Evolutionary conservation across 148 eudicot species (phyloP), one percentile per base, ranked within the genome.

Genomic region (Euryodendron excelsum): DNA sequence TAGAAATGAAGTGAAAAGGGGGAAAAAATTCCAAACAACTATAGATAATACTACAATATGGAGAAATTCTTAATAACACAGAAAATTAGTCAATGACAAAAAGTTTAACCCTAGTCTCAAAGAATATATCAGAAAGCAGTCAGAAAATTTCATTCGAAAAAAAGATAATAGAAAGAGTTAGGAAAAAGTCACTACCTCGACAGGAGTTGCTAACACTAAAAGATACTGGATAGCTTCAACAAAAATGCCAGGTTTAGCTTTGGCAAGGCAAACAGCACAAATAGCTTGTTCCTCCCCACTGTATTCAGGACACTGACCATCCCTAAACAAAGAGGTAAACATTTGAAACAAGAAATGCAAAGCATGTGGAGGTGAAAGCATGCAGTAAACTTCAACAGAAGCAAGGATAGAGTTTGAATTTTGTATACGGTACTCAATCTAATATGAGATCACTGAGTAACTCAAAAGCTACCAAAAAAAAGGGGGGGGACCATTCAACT

Each of bases 221-320:
- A 96, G 89, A 89, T 91, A 86, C 62, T 90, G 94, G 76, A 96
- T 96, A 77, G 99, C 98, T 83, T 93, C 99, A 78, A 96, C 89
- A 79, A 96, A 93, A 62, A 96, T 85, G 59, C 98, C 97, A 81
- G 93, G 89, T 84, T 89, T 96, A 72, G 91, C 86, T 85, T 91
- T 93, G 63, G 87, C 93, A 60, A 96, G 85, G 84, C 95, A 98
- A 84, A 96, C 98, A 76, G 98, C 98, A 84, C 98, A 93, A 28
- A 96, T 93, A 84, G 97, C 97, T 89, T 96, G 97, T 84, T 93
- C 98, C 88, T 96, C 99, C 52, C 90, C 95, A 78, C 90, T 90
- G 78, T 90, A 96, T 86, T 96, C 99, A 70, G 97, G 98, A 81
- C 99, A 96, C 60, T 93, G 99, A 55, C 98, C 98, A 88, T 96